phyloP scores from a whole-genome alignment of 768 basidiomycete genomes.

The Pleurotus ostreatus region DNA sequence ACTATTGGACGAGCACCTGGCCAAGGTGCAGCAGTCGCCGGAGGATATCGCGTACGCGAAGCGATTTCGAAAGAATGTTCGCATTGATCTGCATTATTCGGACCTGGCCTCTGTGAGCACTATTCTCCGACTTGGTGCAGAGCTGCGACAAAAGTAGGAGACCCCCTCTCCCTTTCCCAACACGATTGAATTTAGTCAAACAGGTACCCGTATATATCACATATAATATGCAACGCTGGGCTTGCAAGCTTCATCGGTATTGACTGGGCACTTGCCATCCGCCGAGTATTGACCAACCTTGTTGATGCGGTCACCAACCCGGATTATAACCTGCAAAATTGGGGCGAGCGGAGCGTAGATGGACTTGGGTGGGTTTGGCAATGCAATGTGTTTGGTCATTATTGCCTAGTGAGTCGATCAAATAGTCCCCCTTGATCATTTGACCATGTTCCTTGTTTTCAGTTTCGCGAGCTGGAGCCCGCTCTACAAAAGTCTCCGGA shows the following conservation, averaged over 20 bases:
- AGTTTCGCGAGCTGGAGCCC: conserved; percentile 64
- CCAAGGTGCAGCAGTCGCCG: conserved; percentile 24
- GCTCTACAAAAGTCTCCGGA: conserved; percentile 43
- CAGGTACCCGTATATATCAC: conserved; percentile 80
- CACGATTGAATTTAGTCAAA: conserved; percentile 2
- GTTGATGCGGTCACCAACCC: conserved; percentile 48
- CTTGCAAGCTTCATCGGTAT: conserved; percentile 54
- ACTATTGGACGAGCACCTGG: conserved; percentile 53
- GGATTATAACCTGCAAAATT: conserved; percentile 50
- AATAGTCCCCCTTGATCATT: background rate
- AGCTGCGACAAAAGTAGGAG: conserved; percentile 45
- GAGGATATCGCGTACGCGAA: conserved; percentile 51
- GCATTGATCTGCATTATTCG: conserved; percentile 55
- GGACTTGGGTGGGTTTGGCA: conserved; percentile 83
- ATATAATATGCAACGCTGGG: conserved; percentile 80
- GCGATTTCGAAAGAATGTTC: conserved; percentile 53
- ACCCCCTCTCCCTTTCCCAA: background rate
- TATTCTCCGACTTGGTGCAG: conserved; percentile 58
- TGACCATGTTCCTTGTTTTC: conserved; percentile 1
- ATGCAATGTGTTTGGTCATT: conserved; percentile 81
- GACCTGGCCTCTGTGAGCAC: conserved; percentile 62
- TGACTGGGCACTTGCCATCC: conserved; percentile 37
- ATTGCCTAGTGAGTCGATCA: conserved; percentile 54
- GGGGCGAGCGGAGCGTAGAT: conserved; percentile 59
- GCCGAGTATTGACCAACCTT: conserved; percentile 37